Base-by-base conservation (phyloP, 352 stramenopile species). In the Phytophthora podocarpi region DNA sequence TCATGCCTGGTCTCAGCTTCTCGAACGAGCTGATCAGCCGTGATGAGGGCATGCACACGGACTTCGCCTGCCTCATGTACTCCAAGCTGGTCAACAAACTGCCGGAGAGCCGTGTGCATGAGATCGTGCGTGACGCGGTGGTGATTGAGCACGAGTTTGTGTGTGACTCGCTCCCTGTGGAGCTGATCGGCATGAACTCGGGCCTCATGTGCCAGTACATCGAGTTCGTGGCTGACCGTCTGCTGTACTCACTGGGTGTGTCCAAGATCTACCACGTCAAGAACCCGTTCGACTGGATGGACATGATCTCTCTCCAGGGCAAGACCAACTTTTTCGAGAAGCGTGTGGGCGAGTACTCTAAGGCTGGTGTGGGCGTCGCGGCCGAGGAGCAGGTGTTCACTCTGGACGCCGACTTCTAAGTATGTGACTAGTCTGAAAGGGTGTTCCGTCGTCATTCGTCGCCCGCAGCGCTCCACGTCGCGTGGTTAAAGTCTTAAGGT, bases 241-340 rank as follows among this genome's bases (percentile, higher is more conserved):
- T 99, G 45, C 74, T 99, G 12, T 80, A 92, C 41, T 84, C 93
- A 18, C 85, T 99, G 5, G 93, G 90, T 48, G 95, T 89, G 55
- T 43, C 74, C 28, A 98, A 98, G 78, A 78, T 97, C 70, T 99
- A 98, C 85, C 84, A 95, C 59, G 82, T 80, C 9, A 73, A 78
- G 35, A 99, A 99, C 76, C 97, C 97, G 16, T 99, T 99, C 72
- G 97, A 99, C 73, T 99, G 97, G 97, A 99, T 99, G 98, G 97
- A 99, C 68, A 98, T 99, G 83, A 99, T 99, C 70, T 98, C 89
- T 30, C 82, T 99, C 20, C 91, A 99, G 72, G 97, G 97, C 59
- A 99, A 99, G 82, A 98, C 96, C 57, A 99, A 98, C 80, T 98
- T 98, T 58, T 98, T 98, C 67, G 95, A 98, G 78, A 99, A 99